These are phyloP conservation scores for Nannizzia gypsea DNA, from an alignment of 2,329 filamentous ascomycete genomes.

Conservation along the genomic window DNA sequence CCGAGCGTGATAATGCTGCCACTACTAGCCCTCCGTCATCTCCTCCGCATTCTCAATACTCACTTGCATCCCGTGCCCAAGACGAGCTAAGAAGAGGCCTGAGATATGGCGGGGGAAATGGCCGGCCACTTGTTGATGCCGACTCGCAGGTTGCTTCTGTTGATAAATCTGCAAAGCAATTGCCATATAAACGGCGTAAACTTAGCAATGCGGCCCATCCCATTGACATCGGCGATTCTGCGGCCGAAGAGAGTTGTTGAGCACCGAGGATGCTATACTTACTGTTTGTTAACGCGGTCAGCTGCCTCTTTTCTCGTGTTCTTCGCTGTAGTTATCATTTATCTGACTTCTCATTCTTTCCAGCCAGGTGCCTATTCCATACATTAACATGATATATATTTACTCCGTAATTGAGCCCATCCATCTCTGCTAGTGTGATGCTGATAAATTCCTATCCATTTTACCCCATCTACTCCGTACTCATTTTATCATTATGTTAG, in stretches of 20 bases:
- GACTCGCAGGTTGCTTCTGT: neutral
- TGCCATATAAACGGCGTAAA: constrained; percentile 19
- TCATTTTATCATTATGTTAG: too few relatives aligned
- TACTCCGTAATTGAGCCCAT: too few relatives aligned
- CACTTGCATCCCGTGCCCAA: neutral
- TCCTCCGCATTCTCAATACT: neutral
- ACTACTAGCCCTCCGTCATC: constrained; percentile 3
- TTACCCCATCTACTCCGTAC: neutral
- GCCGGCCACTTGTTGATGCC: neutral
- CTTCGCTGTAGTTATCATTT: neutral
- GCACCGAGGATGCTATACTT: neutral
- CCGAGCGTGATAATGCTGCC: neutral
- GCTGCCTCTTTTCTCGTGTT: neutral
- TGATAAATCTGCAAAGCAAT: neutral
- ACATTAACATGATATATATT: too few relatives aligned
- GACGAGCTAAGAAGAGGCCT: neutral
- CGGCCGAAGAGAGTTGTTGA: neutral
- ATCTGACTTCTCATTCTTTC: neutral
- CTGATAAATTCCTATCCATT: too few relatives aligned
- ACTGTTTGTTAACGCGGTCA: neutral
- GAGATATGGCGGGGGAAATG: neutral
- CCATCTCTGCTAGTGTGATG: too few relatives aligned
- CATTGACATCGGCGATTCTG: constrained; percentile 20
- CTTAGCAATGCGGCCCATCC: constrained; percentile 24
- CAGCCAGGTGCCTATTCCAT: neutral